These are phyloP conservation scores for Triticum dicoccoides DNA, from an alignment of 176 grass and related monocot species.

Conservation along the genomic window DNA sequence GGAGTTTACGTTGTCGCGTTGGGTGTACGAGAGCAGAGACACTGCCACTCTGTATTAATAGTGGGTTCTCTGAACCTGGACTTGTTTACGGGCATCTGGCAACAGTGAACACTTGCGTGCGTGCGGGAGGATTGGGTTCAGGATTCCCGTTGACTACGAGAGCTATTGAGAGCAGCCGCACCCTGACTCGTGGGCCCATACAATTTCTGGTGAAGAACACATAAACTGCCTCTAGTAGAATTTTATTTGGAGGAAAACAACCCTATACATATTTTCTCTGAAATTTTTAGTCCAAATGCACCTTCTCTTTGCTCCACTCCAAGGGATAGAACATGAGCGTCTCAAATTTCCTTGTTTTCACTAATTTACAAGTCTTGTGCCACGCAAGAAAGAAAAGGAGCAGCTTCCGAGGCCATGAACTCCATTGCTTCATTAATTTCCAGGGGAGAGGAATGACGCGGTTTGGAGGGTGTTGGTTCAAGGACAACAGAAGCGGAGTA, in stretches of 20 bases:
- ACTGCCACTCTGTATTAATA: neutral
- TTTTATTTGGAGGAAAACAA: neutral
- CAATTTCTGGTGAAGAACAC: neutral
- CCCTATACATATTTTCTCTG: no score
- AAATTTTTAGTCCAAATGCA: no score
- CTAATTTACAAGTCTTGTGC: no score
- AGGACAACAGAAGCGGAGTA: no score
- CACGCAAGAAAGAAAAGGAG: no score
- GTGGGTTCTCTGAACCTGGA: constrained; percentile 51
- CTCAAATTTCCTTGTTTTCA: no score
- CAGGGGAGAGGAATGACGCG: no score
- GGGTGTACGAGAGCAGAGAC: neutral
- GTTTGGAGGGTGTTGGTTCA: no score
- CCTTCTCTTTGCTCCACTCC: no score
- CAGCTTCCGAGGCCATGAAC: no score
- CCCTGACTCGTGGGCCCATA: neutral
- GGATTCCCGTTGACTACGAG: neutral
- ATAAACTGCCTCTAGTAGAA: neutral
- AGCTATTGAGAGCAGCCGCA: neutral
- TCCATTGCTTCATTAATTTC: no score
- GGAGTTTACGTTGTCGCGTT: neutral
- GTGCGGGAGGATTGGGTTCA: neutral
- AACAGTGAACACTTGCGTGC: neutral
- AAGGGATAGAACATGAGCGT: no score
- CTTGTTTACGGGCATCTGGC: neutral